phyloP scores from a whole-genome alignment of 2,329 filamentous ascomycete genomes.

The Fusarium staphyleae region DNA sequence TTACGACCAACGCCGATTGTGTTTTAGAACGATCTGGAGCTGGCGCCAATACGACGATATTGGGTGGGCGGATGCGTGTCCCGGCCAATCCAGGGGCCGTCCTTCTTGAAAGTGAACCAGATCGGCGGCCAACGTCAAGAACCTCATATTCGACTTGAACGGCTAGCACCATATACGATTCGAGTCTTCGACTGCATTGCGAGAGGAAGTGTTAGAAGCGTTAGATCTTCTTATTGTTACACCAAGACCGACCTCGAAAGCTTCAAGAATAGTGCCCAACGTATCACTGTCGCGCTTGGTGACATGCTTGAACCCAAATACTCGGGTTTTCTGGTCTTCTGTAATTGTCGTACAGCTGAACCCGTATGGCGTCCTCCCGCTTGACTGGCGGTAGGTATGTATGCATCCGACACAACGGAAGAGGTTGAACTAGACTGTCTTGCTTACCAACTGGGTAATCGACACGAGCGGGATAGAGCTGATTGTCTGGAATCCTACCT shows the following conservation, averaged over 20 bases:
- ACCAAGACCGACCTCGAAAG: constrained; percentile 6
- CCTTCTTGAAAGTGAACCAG: background rate
- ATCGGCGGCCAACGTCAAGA: background rate
- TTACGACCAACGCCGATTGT: background rate
- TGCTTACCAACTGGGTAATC: constrained; percentile 25
- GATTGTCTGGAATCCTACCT: background rate
- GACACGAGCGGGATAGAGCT: constrained; percentile 10
- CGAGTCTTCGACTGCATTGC: background rate
- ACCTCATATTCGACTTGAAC: background rate
- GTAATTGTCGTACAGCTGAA: constrained; percentile 12
- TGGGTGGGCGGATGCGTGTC: background rate
- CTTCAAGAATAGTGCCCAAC: constrained; percentile 2
- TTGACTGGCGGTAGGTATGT: constrained; percentile 1
- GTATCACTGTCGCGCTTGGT: constrained; percentile 4
- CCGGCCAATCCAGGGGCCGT: background rate
- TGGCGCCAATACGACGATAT: background rate
- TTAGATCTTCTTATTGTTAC: constrained; percentile 1
- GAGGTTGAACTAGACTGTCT: constrained; percentile 12
- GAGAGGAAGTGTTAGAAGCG: background rate
- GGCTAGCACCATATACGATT: too few relatives aligned
- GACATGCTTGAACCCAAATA: background rate
- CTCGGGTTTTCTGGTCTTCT: constrained; percentile 2
- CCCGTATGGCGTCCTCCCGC: background rate
- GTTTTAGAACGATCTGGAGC: background rate
- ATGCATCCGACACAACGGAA: background rate